phyloP scores from a whole-genome alignment of 371 early-diverging fungal genomes.

The Parasitella parasitica region DNA sequence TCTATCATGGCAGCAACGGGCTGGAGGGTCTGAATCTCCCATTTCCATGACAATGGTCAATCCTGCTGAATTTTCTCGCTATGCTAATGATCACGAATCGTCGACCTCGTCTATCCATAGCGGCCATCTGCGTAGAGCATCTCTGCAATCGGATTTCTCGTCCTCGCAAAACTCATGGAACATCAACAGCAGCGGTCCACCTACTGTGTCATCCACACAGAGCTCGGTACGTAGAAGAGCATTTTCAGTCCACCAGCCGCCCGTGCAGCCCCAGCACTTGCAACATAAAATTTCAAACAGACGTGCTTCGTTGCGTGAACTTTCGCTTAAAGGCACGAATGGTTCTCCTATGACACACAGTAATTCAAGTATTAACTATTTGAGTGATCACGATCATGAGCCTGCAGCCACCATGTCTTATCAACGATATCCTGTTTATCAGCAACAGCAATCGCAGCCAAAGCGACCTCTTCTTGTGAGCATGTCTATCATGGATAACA shows the following conservation, averaged over 20 bases:
- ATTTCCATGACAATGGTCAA: slow-evolving; percentile 42
- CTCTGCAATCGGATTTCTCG: slow-evolving; percentile 47
- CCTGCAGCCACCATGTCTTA: slow-evolving; percentile 16
- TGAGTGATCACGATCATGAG: slow-evolving; percentile 15
- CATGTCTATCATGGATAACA: slow-evolving; percentile 11
- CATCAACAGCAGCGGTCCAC: not conserved
- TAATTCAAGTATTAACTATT: slow-evolving; percentile 1
- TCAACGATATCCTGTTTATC: slow-evolving; percentile 14
- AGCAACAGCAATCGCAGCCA: not conserved
- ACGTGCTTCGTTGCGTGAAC: slow-evolving; percentile 39
- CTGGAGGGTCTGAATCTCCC: slow-evolving; percentile 42
- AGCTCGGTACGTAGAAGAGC: slow-evolving; percentile 26
- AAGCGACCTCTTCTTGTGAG: slow-evolving; percentile 3
- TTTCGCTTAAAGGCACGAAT: slow-evolving; percentile 23
- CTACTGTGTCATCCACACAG: slow-evolving; percentile 24
- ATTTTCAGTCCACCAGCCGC: slow-evolving; percentile 30
- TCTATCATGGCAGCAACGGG: slow-evolving; percentile 37
- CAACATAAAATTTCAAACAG: slow-evolving; percentile 20
- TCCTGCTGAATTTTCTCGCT: slow-evolving; percentile 45
- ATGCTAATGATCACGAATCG: slow-evolving; percentile 46
- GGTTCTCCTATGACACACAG: slow-evolving; percentile 10
- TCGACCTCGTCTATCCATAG: slow-evolving; percentile 54
- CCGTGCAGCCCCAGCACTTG: slow-evolving; percentile 12
- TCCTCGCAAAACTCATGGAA: slow-evolving; percentile 38
- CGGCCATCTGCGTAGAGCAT: slow-evolving; percentile 45